A percentile compares a stretch with the other conserved stretches of the same genome.
These are phyloP conservation scores for Xylaria sp. DNA, from an alignment of 2,329 filamentous ascomycete species.

Conservation along the genomic window DNA sequence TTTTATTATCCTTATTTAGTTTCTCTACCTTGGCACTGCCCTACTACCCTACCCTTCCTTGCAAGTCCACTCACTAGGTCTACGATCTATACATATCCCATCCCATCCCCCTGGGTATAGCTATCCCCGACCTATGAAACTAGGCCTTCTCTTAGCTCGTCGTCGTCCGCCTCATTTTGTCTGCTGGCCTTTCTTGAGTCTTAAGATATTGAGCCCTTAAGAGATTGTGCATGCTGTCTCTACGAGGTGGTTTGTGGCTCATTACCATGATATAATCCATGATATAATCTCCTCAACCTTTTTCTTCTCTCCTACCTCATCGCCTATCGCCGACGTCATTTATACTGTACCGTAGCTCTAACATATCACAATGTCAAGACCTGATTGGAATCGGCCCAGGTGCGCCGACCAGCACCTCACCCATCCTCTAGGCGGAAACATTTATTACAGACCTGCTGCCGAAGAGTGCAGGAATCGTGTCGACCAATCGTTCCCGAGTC, in stretches of 20 bases:
- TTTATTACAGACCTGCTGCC: conserved; percentile 48
- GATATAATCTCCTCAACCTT: conserved; percentile 23
- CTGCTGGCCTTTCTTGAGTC: neutral
- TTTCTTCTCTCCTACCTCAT: conserved; percentile 9
- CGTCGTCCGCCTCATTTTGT: conserved; percentile 13
- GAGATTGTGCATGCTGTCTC: conserved; percentile 12
- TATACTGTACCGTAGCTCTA: conserved; percentile 36
- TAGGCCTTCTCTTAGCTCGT: conserved; percentile 14
- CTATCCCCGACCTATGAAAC: conserved; percentile 29
- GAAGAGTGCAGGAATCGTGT: conserved; percentile 43
- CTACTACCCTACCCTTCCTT: conserved; percentile 16
- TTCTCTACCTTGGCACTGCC: conserved; percentile 14
- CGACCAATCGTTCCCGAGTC: conserved; percentile 49
- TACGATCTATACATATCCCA: conserved; percentile 12
- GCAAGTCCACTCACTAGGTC: conserved; percentile 13
- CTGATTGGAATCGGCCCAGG: conserved; percentile 39
- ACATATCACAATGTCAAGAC: conserved; percentile 46
- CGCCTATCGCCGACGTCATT: conserved; percentile 5
- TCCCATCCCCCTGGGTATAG: conserved; percentile 26
- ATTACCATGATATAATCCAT: conserved; percentile 23
- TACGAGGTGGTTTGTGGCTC: conserved; percentile 16
- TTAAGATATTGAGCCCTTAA: neutral
- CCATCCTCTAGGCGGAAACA: conserved; percentile 43
- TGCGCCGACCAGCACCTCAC: conserved; percentile 37
- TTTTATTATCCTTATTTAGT: conserved; percentile 17